These are phyloP conservation scores for Sporothrix euskadiensis DNA, from an alignment of 2,329 filamentous ascomycete genomes.

Conservation along the genomic window DNA sequence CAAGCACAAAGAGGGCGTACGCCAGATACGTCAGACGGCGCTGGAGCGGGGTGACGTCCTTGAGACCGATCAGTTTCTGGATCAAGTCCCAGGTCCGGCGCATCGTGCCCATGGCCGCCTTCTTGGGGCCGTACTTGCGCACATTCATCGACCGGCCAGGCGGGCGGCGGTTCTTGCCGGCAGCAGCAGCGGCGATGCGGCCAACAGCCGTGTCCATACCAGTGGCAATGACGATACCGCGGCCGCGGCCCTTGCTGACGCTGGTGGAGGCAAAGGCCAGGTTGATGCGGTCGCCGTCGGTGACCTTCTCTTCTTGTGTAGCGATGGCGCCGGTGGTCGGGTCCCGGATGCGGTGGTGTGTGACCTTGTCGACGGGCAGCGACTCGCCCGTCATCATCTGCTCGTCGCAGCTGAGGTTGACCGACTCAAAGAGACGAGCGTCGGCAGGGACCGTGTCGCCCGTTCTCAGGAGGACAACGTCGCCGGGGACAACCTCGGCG, in stretches of 20 bases:
- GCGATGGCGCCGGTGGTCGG: conserved; percentile 51
- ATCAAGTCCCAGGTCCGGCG: conserved; percentile 46
- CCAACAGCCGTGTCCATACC: conserved; percentile 77
- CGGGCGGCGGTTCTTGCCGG: conserved; percentile 52
- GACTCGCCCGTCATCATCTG: conserved; percentile 76
- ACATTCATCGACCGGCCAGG: conserved; percentile 48
- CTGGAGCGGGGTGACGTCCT: conserved; percentile 77
- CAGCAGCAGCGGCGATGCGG: conserved; percentile 68
- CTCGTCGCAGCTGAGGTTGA: conserved; percentile 80
- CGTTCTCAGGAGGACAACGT: conserved; percentile 66
- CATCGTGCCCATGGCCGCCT: conserved; percentile 44
- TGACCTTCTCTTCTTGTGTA: conserved; percentile 52
- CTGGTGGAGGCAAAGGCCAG: conserved; percentile 73
- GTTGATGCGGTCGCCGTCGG: conserved; percentile 72
- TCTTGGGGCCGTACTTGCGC: conserved; percentile 45
- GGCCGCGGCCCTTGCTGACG: conserved; percentile 71
- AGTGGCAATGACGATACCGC: conserved; percentile 70
- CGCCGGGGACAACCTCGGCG: conserved; percentile 68
- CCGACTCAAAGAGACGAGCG: conserved; percentile 66
- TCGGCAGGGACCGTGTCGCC: conserved; percentile 76
- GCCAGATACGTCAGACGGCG: conserved; percentile 84
- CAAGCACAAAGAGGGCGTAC: conserved; percentile 74
- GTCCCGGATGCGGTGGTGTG: conserved; percentile 50
- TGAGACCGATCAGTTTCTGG: conserved; percentile 56
- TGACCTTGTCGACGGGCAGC: conserved; percentile 67